Evolutionary conservation across 176 grass and related monocot genomes (phyloP), one percentile per base, ranked within the genome.

Genomic region (Cocos nucifera): DNA sequence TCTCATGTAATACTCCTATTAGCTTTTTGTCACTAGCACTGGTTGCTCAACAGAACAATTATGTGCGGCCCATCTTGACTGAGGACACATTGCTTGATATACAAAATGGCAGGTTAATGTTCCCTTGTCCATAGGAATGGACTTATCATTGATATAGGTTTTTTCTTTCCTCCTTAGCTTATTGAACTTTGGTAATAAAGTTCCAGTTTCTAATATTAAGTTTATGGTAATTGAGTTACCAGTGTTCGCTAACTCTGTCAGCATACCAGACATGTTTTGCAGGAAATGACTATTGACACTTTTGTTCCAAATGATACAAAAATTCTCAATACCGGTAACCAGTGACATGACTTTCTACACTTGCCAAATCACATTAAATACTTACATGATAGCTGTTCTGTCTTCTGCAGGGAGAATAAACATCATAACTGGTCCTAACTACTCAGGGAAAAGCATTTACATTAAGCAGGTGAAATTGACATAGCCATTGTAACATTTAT

Each of bases 401-500:
- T 63, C 3, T 70, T 56, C 79, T 66, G 44, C 67, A 96, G 92
- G 86, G 74, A 85, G 86, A 90, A 90, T 90, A 72, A 90, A 88
- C 51, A 88, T 97, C 69, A 91, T 97, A 75, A 97, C 78, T 78
- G 92, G 87, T 23, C 92, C 92, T 50, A 97, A 97, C 76, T 97
- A 88, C 79, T 97, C 92, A 53, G 84, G 92, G 24, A 97, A 97
- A 85, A 97, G 87, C 73, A 91, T 97, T 73, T 97, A 97, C 62
- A 76, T 90, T 60, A 91, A 97, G 66, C 92, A 97, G 92, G 92
- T 90, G 76, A 75, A 66, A 56, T 14, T 44, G 9, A 14, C 9
- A 39, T 39, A 44, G 35, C 10, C 35, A 44, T 44, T 14, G 35
- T 44, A 44, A 44, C 35, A 44, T 12, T 12, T 44, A 44, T 12